Evolutionary conservation across 2,329 filamentous ascomycete species (phyloP), one percentile per base, ranked within the genome.

Genomic region (Paradendryphiella salina): DNA sequence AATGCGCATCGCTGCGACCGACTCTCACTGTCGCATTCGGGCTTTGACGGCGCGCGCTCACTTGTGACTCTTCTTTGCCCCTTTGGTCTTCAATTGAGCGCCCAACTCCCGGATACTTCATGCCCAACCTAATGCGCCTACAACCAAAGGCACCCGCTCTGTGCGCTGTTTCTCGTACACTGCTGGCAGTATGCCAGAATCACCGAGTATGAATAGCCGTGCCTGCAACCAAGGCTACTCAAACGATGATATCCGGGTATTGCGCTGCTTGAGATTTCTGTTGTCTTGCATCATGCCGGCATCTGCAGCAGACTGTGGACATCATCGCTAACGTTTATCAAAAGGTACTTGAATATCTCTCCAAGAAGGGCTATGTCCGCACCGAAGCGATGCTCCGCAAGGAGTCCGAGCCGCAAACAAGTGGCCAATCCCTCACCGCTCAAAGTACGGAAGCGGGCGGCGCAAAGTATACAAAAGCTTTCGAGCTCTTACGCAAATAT

Each of bases 331-430:
- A 62, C 45, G 11, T 11, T 2, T 10, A 17, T 18, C 9, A 8
- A 65, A 65, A 88, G 85, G 86, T 99, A 3, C 92, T 96, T 7
- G 94, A 99, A 64, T 99, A 99, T 72, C 80, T 99, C 1, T 84
- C 91, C 2, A 99, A 99, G 73, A 92, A 96, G 61, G 94, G 94
- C 0, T 99, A 96, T 74, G 91, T 86, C 46, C 83, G 88, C 18
- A 97, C 94, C 0, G 94, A 99, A 73, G 89, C 93, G 15, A 89
- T 94, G 70, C 89, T 99, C 45, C 85, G 94, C 35, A 88, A 90
- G 72, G 94, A 99, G 73, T 96, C 92, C 1, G 86, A 89, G 18
- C 86, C 91, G 61, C 81, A 94, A 34, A 89, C 93, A 17, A 89
- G 91, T 70, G 92, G 91, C 7, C 84, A 88, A 51, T 89, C 90